A percentile compares a stretch with the other conserved stretches of the same genome.
Conservation (phyloP, 108 stramenopile genomes). For the Heterococcus sp. region DNA sequence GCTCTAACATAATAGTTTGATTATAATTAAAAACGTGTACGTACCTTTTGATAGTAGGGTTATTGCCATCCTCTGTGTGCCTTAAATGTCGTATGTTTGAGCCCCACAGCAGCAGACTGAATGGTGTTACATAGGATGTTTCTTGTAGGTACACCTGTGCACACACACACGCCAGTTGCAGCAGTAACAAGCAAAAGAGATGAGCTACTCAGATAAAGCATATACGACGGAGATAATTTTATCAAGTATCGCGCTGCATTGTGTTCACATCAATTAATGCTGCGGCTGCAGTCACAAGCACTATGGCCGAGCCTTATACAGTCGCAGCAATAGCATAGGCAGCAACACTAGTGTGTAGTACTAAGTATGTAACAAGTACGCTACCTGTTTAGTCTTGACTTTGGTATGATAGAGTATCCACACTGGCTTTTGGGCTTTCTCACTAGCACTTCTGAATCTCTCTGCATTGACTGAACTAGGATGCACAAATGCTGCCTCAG, state of each 20-base stretch:
- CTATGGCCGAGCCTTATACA: too few relatives aligned
- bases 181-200: not conserved
- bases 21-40: too few relatives aligned
- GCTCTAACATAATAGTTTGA: too few relatives aligned
- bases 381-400: slow-evolving; percentile 33
- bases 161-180: too few relatives aligned
- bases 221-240: not conserved
- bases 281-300: not conserved
- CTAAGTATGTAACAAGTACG: not conserved
- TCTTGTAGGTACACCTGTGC: slow-evolving; percentile 33
- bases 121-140: slow-evolving; percentile 31
- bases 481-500: slow-evolving; percentile 25
- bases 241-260: not conserved
- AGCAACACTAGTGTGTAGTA: not conserved
- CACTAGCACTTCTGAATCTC: too few relatives aligned
- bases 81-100: slow-evolving; percentile 15
- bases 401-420: slow-evolving; percentile 33
- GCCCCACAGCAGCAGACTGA: slow-evolving; percentile 42
- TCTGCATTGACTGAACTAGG: slow-evolving; percentile 31
- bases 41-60: not conserved
- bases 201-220: not conserved
- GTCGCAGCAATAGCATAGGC: not conserved
- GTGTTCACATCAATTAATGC: not conserved
- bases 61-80: not conserved
- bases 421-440: slow-evolving; percentile 3